phyloP scores from a whole-genome alignment of 441 rosid species.

The Mallotus japonicus region DNA sequence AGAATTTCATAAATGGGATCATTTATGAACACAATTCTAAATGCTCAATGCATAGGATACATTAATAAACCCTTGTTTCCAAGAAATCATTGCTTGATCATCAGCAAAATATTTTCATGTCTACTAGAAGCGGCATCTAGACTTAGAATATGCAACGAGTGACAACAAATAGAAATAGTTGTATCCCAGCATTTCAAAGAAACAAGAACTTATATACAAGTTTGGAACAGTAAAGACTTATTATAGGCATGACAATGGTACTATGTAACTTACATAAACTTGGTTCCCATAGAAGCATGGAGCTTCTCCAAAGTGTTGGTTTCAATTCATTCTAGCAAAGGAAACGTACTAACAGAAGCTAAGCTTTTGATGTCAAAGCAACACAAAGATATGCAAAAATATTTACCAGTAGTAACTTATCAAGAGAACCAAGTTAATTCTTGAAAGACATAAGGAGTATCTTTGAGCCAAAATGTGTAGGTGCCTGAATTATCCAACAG shows the following conservation, averaged over 20 bases:
- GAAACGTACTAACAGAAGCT: too few species aligned
- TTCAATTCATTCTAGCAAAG: too few species aligned
- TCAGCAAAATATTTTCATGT: not conserved
- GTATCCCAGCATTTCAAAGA: too few species aligned
- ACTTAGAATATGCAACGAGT: not conserved
- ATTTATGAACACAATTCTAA: too few species aligned
- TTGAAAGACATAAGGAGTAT: not conserved
- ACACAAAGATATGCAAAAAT: too few species aligned
- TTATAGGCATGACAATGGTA: not conserved
- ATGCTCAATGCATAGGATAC: too few species aligned
- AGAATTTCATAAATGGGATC: not conserved
- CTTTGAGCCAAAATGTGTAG: not conserved
- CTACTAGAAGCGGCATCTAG: not conserved
- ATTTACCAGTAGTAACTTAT: not conserved
- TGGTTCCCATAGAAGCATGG: slow-evolving; percentile 77
- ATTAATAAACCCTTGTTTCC: not conserved
- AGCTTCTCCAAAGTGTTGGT: slow-evolving; percentile 61
- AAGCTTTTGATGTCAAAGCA: too few species aligned
- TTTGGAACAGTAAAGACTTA: not conserved
- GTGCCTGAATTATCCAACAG: too few species aligned
- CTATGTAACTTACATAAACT: slow-evolving; percentile 65
- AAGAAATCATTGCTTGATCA: not conserved
- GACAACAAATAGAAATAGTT: not conserved
- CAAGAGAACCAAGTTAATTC: not conserved
- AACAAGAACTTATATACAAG: not conserved